Conservation (phyloP, 768 basidiomycete species). For the Mycena vitilis region DNA sequence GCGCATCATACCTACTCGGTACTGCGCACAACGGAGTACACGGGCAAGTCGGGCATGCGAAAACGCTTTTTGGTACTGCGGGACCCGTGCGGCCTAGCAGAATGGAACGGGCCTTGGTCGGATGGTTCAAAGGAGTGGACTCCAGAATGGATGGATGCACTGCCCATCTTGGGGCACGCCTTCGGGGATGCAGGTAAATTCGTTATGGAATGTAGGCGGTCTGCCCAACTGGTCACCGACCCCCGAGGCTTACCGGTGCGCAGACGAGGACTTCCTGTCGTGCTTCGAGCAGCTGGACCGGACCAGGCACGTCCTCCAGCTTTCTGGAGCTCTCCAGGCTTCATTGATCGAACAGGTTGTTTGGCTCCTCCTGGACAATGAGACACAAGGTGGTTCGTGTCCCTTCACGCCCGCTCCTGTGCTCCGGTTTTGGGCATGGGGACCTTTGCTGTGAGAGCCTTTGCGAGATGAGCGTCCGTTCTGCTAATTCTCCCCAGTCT, state of each 20-base stretch:
- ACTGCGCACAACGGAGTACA: constrained; percentile 42
- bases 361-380: constrained; percentile 31
- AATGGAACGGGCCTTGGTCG: constrained; percentile 61
- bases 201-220: constrained; percentile 58
- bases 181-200: constrained; percentile 62
- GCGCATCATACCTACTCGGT: constrained; percentile 46
- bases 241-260: neutral
- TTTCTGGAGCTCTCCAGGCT: too few relatives aligned
- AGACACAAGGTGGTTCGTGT: constrained; percentile 28
- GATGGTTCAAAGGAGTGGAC: constrained; percentile 64
- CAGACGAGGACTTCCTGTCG: constrained; percentile 54
- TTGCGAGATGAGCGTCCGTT: neutral
- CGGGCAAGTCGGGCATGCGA: constrained; percentile 26
- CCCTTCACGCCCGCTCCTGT: constrained; percentile 23
- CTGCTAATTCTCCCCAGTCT: constrained; percentile 40
- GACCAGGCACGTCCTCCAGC: neutral
- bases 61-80: constrained; percentile 46
- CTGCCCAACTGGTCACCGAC: neutral
- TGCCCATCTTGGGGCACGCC: constrained; percentile 50
- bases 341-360: constrained; percentile 14
- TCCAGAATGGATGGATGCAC: constrained; percentile 52
- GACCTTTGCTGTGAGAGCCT: constrained; percentile 33
- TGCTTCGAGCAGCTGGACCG: constrained; percentile 57
- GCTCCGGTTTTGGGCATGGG: constrained; percentile 27
- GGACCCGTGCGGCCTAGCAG: constrained; percentile 47